Base-by-base conservation (phyloP, 1,284 basidiomycete genomes). In the Wolfiporia cocos region DNA sequence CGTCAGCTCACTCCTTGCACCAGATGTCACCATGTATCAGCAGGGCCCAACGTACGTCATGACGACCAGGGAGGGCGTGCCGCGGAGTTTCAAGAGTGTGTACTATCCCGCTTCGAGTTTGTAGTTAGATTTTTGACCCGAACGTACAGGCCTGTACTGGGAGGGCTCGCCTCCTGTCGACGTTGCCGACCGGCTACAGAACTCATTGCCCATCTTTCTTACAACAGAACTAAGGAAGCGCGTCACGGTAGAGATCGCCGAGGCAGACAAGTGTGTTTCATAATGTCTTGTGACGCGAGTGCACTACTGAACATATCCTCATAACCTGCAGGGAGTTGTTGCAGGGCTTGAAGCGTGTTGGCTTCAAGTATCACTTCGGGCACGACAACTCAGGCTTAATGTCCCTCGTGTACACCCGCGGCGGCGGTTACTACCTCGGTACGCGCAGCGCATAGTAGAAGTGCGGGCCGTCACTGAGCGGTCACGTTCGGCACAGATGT, bases 1-100 rank as follows among this genome's bases (percentile, higher is more conserved):
- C 18, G 20, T 10, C 19, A 34, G 6, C 3, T n/a, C 9, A 20
- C 11, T 10, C 26, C 7, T 9, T 4, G 17, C 26, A 26, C n/a
- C n/a, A 74, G 74, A 75, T 36, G 70, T 78, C 3, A 81, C 78
- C 3, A 75, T 84, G 64, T 72, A 74, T 46, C 83, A 86, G 59
- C 69, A 82, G 21, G 68, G 68, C 23, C 69, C 75, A 3, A 84
- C 78, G 7, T 82, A 78, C 55, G 62, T 85, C 50, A 78, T 84
- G 72, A 69, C 56, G 47, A 71, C 65, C 34, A 69, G 62, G 61
- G 65, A 64, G 51, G 74, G 66, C 45, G 63, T 62, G 61, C 62
- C 58, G 12, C 61, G 52, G 6, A 58, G 64, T 45, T 58, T 71
- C 41, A 51, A 59, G 28, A 42, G 64, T 66, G 43, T 43, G 64